Evolutionary conservation across 176 grass and related monocot genomes (phyloP).

Genomic region (Bonia amplexicaulis): DNA sequence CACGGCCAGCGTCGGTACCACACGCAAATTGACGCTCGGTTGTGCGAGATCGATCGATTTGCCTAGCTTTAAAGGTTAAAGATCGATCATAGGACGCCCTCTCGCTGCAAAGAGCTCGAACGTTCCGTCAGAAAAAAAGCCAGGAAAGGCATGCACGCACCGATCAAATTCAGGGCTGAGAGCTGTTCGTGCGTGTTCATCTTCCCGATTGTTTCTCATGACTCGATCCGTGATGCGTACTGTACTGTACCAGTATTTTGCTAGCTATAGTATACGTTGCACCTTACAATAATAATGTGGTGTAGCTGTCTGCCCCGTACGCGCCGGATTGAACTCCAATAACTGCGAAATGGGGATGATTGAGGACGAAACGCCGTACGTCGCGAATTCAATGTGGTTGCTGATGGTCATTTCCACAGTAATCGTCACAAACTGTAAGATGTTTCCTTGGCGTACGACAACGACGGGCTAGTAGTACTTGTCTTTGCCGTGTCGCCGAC

Average conservation of each 20-base stretch:
- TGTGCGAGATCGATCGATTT: not conserved
- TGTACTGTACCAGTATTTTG: not conserved
- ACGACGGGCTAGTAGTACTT: not conserved
- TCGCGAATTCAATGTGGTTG: not conserved
- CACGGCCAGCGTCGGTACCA: constrained; percentile 25
- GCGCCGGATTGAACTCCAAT: not conserved
- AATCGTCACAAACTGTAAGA: not conserved
- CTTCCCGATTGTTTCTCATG: not conserved
- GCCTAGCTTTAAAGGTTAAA: not conserved
- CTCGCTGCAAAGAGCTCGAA: constrained; percentile 10
- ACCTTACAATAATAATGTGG: no score
- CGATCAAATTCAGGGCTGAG: not conserved
- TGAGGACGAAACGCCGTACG: not conserved
- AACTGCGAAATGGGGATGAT: not conserved
- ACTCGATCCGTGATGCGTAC: not conserved
- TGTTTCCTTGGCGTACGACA: not conserved
- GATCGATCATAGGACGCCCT: not conserved
- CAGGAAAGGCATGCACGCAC: not conserved
- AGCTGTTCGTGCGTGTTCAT: not conserved
- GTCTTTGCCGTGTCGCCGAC: not conserved
- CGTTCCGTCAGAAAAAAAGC: not conserved
- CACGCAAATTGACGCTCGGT: not conserved
- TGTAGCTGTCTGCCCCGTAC: not conserved
- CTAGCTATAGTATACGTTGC: not conserved
- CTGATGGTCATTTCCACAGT: not conserved